phyloP scores from a whole-genome alignment of 1,139 yeast genomes.

The Yamadazyma songkhlaensis region DNA sequence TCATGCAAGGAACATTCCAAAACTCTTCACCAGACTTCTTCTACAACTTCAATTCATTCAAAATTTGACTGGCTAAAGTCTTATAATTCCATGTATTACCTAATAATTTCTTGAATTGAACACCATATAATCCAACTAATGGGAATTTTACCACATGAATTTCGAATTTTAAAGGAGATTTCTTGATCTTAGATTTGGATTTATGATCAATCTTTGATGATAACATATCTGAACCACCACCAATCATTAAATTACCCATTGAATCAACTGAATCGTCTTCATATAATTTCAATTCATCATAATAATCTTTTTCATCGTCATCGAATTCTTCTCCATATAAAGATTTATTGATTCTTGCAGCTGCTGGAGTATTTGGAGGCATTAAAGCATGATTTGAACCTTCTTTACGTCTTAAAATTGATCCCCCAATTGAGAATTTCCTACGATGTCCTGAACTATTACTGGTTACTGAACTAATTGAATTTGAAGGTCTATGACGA shows the following conservation, averaged over 20 bases:
- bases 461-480: slow-evolving; percentile 17
- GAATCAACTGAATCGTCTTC: slow-evolving; percentile 66
- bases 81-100: slow-evolving; percentile 98
- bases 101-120: slow-evolving; percentile 86
- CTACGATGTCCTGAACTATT: slow-evolving; percentile 46
- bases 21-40: no score
- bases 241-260: slow-evolving; percentile 43
- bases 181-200: slow-evolving; percentile 22
- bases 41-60: slow-evolving; percentile 70
- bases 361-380: slow-evolving; percentile 53
- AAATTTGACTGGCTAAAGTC: slow-evolving; percentile 84
- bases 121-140: slow-evolving; percentile 85
- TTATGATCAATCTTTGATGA: slow-evolving; percentile 52
- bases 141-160: slow-evolving; percentile 93
- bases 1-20: no score
- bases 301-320: slow-evolving; percentile 27
- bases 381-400: slow-evolving; percentile 43
- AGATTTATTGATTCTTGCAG: slow-evolving; percentile 39
- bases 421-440: slow-evolving; percentile 61
- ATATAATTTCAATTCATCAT: slow-evolving; percentile 22
- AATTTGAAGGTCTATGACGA: slow-evolving; percentile 22
- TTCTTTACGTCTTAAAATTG: slow-evolving; percentile 45
- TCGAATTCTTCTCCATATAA: slow-evolving; percentile 41
- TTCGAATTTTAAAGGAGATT: slow-evolving; percentile 76
- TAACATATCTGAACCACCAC: slow-evolving; percentile 67